Conservation (phyloP, 2,329 filamentous ascomycete genomes). For the Sporothrix brunneoviolacea region DNA sequence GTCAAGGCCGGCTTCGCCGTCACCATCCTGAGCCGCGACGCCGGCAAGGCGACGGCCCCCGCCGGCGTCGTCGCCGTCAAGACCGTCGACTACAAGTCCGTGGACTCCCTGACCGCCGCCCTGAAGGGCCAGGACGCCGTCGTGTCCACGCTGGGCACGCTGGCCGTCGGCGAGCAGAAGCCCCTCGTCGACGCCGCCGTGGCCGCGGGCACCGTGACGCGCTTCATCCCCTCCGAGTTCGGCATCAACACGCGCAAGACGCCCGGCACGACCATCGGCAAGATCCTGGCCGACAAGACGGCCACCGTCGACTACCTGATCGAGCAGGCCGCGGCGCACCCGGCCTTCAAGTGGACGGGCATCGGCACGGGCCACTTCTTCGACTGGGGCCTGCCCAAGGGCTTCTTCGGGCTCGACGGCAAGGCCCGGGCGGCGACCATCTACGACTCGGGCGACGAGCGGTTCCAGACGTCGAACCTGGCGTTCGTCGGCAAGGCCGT, state of each 20-base stretch:
- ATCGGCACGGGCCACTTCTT: constrained; percentile 26
- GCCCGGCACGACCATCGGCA: constrained; percentile 14
- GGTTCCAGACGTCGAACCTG: constrained; percentile 21
- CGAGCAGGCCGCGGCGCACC: constrained; percentile 12
- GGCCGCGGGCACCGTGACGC: constrained; percentile 19
- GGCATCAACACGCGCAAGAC: constrained; percentile 21
- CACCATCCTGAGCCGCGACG: constrained; percentile 42
- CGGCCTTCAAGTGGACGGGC: constrained; percentile 24
- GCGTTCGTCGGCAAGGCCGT: constrained; percentile 23
- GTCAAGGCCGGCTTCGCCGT: constrained; percentile 37
- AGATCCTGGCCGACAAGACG: constrained; percentile 32
- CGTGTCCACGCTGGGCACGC: constrained; percentile 40
- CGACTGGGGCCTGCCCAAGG: constrained; percentile 38
- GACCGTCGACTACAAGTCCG: constrained; percentile 37
- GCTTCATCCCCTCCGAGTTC: constrained; percentile 25
- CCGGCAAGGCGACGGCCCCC: constrained; percentile 32
- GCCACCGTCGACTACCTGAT: constrained; percentile 30
- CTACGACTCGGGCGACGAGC: constrained; percentile 23
- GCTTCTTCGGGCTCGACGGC: constrained; percentile 41
- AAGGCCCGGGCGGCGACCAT: constrained; percentile 38
- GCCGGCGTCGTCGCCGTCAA: constrained; percentile 33
- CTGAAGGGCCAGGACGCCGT: constrained; percentile 46
- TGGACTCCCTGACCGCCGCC: constrained; percentile 33
- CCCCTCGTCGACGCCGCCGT: constrained; percentile 20
- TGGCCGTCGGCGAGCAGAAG: constrained; percentile 28